These are phyloP conservation scores for Aspergillus thermomutatus DNA, from an alignment of 2,329 filamentous ascomycete species.

Conservation along the genomic window DNA sequence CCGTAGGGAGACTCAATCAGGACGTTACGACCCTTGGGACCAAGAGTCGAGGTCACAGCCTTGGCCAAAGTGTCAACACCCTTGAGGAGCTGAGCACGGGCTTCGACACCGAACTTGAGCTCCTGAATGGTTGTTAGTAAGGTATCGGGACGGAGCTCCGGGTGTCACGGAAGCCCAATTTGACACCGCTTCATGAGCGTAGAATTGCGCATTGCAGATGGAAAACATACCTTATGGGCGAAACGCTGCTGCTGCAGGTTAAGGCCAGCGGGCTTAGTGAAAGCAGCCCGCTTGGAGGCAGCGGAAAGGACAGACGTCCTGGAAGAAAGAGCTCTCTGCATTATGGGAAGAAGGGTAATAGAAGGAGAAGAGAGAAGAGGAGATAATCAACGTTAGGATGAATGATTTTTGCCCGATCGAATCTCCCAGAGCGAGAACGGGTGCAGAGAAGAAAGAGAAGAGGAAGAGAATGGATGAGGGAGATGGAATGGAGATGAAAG, in stretches of 20 bases:
- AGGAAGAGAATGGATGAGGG: constrained; percentile 27
- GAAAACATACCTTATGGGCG: constrained; percentile 80
- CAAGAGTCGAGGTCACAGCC: constrained; percentile 92
- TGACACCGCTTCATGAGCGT: constrained; percentile 2
- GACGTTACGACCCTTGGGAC: constrained; percentile 97
- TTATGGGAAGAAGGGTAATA: constrained; percentile 49
- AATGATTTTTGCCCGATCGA: constrained; percentile 30
- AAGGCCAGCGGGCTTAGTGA: constrained; percentile 62
- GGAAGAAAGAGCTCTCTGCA: constrained; percentile 93
- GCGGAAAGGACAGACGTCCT: constrained; percentile 74
- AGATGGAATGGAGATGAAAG: constrained; percentile 28
- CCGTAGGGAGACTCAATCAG: constrained; percentile 98
- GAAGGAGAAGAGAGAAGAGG: constrained; percentile 22
- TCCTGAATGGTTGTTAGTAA: constrained; percentile 59
- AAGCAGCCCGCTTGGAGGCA: constrained; percentile 53
- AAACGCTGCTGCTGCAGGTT: constrained; percentile 88
- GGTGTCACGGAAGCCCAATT: constrained; percentile 17
- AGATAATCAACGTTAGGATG: constrained; percentile 19
- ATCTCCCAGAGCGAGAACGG: constrained; percentile 31
- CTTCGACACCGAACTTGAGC: constrained; percentile 97
- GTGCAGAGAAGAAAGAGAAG: constrained; percentile 23
- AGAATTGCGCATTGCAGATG: not conserved
- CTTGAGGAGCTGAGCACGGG: constrained; percentile 78
- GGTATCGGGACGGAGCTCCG: constrained; percentile 14
- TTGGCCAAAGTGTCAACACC: constrained; percentile 97